phyloP scores from a whole-genome alignment of 192 early-diverging fungal species.

The Backusella psychrophila region DNA sequence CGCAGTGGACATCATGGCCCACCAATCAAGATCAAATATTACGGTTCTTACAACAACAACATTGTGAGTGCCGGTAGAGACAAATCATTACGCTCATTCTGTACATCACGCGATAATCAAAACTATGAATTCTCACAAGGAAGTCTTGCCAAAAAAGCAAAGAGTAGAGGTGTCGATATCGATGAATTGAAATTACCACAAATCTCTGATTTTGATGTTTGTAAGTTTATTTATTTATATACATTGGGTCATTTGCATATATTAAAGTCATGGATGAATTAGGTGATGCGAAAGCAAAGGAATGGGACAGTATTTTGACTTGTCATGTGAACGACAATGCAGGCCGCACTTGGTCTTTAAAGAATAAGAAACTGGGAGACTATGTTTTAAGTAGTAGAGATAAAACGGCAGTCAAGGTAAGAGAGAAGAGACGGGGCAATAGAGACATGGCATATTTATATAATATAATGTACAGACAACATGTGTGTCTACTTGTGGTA shows the following conservation, averaged over 20 bases:
- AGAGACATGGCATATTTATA: background rate
- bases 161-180: slow-evolving; percentile 52
- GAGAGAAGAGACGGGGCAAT: background rate
- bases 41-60: slow-evolving; percentile 59
- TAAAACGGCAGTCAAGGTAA: slow-evolving; percentile 31
- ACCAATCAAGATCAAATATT: slow-evolving; percentile 77
- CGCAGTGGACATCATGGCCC: slow-evolving; percentile 86
- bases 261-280: background rate
- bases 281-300: slow-evolving; percentile 59
- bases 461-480: slow-evolving; percentile 40
- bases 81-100: slow-evolving; percentile 79
- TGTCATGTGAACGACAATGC: slow-evolving; percentile 73
- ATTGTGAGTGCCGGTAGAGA: slow-evolving; percentile 87
- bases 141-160: slow-evolving; percentile 65
- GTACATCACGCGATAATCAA: slow-evolving; percentile 80
- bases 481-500: slow-evolving; percentile 85
- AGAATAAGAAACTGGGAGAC: slow-evolving; percentile 73
- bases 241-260: background rate
- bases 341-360: slow-evolving; percentile 83
- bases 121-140: slow-evolving; percentile 87
- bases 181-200: slow-evolving; percentile 72
- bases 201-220: slow-evolving; percentile 71
- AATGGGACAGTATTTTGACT: slow-evolving; percentile 93
- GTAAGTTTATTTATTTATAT: slow-evolving; percentile 29
- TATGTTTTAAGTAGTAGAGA: slow-evolving; percentile 65